Evolutionary conservation across 495 filamentous ascomycete genomes (phyloP).

Genomic region (Xanthoparmelia taractica): DNA sequence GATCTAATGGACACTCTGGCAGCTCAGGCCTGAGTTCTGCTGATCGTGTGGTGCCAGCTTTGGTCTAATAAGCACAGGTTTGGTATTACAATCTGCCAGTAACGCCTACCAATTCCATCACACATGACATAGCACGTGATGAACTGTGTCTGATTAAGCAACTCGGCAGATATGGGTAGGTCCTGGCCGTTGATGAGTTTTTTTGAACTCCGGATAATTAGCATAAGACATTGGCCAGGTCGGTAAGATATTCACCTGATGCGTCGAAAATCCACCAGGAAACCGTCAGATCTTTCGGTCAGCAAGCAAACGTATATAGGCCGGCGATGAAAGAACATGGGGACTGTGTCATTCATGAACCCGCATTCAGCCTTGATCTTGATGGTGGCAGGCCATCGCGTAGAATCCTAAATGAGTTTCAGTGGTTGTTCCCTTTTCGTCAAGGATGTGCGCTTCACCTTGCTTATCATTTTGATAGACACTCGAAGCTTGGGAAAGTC

Average conservation of each 20-base stretch:
- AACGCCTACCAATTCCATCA: conserved; percentile 66
- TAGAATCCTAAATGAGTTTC: conserved; percentile 31
- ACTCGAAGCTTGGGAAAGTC: conserved; percentile 72
- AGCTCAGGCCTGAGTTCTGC: conserved; percentile 57
- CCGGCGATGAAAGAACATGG: conserved; percentile 52
- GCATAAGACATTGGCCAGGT: background rate
- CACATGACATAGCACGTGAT: conserved; percentile 74
- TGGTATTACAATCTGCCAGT: too few relatives aligned
- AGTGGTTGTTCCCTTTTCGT: background rate
- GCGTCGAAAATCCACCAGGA: conserved; percentile 68
- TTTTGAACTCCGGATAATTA: conserved; percentile 37
- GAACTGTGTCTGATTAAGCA: conserved; percentile 49
- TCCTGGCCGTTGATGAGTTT: conserved; percentile 48
- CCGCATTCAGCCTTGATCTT: conserved; percentile 61
- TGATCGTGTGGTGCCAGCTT: conserved; percentile 66
- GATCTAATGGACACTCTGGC: conserved; percentile 47
- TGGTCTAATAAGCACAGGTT: conserved; percentile 3
- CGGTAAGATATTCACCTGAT: conserved; percentile 34
- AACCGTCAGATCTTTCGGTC: conserved; percentile 67
- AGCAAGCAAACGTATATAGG: conserved; percentile 65
- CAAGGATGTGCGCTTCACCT: conserved; percentile 14
- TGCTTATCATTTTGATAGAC: conserved; percentile 42
- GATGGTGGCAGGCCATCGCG: conserved; percentile 43
- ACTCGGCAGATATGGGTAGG: conserved; percentile 44
- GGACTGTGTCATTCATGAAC: conserved; percentile 61